phyloP scores from a whole-genome alignment of 345 rosid genomes.

The Salix suchowensis region DNA sequence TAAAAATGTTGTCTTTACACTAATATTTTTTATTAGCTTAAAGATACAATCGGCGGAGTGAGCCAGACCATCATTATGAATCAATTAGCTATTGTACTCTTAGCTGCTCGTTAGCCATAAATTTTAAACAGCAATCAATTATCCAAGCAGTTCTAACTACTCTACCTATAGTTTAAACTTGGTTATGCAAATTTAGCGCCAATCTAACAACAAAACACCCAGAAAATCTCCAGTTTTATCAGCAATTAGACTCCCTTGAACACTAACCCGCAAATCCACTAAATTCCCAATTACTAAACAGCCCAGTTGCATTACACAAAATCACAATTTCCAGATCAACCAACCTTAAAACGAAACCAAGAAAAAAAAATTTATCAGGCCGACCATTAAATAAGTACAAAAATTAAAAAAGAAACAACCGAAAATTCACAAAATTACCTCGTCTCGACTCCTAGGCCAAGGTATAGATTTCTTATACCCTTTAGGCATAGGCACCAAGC shows the following conservation, averaged over 20 bases:
- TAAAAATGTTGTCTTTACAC: no score
- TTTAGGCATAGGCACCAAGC: constrained; percentile 50
- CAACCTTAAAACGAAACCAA: neutral
- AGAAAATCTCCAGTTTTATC: no score
- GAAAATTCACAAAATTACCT: constrained; percentile 29
- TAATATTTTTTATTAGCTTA: no score
- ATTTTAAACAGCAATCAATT: no score
- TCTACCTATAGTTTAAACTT: neutral
- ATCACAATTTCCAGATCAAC: no score
- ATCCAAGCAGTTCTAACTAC: neutral
- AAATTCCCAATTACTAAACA: no score
- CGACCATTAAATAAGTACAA: neutral
- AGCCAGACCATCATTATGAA: neutral
- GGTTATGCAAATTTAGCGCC: neutral
- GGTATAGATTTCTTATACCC: constrained; percentile 46
- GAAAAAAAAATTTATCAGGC: neutral
- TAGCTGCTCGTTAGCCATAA: neutral
- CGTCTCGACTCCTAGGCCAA: constrained; percentile 63
- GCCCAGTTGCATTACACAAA: no score
- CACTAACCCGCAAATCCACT: no score
- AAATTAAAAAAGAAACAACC: neutral
- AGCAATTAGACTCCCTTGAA: no score
- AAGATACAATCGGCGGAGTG: neutral
- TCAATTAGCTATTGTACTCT: neutral
- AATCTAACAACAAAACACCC: no score